Base-by-base conservation (phyloP, 176 grass and related monocot genomes). In the Aegilops bicornis region DNA sequence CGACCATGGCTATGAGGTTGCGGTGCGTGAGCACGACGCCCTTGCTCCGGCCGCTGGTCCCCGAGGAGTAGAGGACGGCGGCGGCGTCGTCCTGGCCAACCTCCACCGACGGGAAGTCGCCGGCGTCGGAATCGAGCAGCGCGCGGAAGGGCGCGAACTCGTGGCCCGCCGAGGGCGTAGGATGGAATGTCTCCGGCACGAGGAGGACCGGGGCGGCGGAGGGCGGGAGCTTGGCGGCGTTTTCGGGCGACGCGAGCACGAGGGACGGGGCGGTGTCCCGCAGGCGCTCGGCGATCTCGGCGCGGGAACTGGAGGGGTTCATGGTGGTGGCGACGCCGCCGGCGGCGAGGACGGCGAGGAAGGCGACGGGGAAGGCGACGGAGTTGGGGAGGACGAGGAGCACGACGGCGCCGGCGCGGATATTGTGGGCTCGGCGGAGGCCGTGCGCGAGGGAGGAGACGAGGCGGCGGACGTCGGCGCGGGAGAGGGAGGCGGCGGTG, bases 21-120 rank as follows among this genome's bases (percentile, higher is more conserved):
- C 88, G 47, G 63, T 97, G 95, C 36, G 92, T 90, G 27, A 98
- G 81, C 84, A 92, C 84, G 17, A 94, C 91, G 25, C 96, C 95
- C 86, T 95, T 97, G 87, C 82, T 88, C 30, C 78, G 87, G 11
- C 95, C 95, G 4, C 91, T 70, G 19, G 95, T 97, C 37, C 95
- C 95, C 19, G 95, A 97, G 10, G 95, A 97, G 87, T 91, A 95
- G 27, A 97, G 92, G 68, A 97, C 72, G 70, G 95, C 95, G 19
- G 92, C 95, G 13, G 85, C 42, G 72, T 83, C 87, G 7, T 88
- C 88, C 84, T 97, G 95, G 3, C 84, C 82, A 40, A 95, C 88
- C 35, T 17, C 50, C 2, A 84, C 79, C 62, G 36, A 47, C 32
- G 71, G 87, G 31, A 78, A 4, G 31, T 31, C 59, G 12, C 4